Conservation (phyloP, 2,329 filamentous ascomycete genomes). For the Cladosporium sp. region DNA sequence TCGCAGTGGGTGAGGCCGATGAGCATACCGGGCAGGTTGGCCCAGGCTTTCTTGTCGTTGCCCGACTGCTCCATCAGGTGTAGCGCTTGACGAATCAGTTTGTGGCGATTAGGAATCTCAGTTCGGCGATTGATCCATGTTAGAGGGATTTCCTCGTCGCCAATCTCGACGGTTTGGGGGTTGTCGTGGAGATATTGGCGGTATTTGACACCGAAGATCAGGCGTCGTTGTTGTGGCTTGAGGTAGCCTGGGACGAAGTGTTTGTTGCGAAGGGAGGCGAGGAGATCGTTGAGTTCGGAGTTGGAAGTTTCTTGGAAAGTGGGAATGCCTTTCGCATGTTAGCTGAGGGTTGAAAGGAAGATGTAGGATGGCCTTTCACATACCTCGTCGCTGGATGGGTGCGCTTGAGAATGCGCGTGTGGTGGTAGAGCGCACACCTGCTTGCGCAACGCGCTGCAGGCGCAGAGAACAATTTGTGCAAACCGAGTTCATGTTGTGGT, state of each 20-base stretch:
- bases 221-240: constrained; percentile 35
- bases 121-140: constrained; percentile 28
- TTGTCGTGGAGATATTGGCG: constrained; percentile 39
- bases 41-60: constrained; percentile 30
- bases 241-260: constrained; percentile 44
- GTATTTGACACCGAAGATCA: constrained; percentile 40
- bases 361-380: background rate
- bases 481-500: constrained; percentile 23
- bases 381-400: constrained; percentile 14
- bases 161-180: constrained; percentile 39
- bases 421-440: constrained; percentile 14
- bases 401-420: constrained; percentile 25
- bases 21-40: constrained; percentile 31
- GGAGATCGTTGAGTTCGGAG: constrained; percentile 37
- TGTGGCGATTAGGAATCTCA: constrained; percentile 27
- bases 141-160: constrained; percentile 35
- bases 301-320: constrained; percentile 38
- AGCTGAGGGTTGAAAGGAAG: background rate
- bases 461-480: constrained; percentile 31
- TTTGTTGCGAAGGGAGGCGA: constrained; percentile 38
- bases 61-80: constrained; percentile 24
- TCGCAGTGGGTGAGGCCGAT: constrained; percentile 27
- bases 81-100: constrained; percentile 27
- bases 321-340: constrained; percentile 31
- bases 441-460: constrained; percentile 23